Evolutionary conservation across 176 grass and related monocot genomes (phyloP), one percentile per base, ranked within the genome.

Genomic region (Juncus effusus): DNA sequence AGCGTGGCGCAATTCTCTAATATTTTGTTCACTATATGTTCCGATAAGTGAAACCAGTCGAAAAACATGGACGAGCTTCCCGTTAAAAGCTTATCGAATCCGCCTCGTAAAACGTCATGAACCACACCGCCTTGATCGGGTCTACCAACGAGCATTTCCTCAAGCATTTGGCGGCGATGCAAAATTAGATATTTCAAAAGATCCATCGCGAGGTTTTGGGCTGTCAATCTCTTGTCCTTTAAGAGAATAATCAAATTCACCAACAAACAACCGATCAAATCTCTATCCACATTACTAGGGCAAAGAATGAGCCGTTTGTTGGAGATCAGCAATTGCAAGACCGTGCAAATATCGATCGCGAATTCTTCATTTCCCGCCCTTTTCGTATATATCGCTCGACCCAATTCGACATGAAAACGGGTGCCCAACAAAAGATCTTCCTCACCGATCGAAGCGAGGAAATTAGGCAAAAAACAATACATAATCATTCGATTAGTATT

Each of bases 401-500:
- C 67, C 3, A 77, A 77, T 82, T 99, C 83, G 38, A 85, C 80
- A 66, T 82, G 76, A 76, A 87, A 93, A 51, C 83, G 80, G 77
- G 88, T 84, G 87, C 78, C 80, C 61, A 67, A 77, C 75, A 99
- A 80, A 14, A 90, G 70, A 56, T 99, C 89, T 65, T 90, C 89
- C 76, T 99, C 95, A 41, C 83, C 89, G 14, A 99, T 86, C 61
- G 82, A 93, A 60, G 83, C 89, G 19, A 99, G 78, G 65, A 89
- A 99, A 56, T 72, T 84, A 67, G 95, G 95, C 16, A 99, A 74
- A 76, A 99, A 99, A 81, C 89, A 99, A 40, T 99, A 93, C 95
- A 99, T 99, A 73, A 99, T 78, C 78, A 94, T 80, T 36, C 95
- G 83, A 77, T 99, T 99, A 41, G 95, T 99, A 61, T 99, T 99